Evolutionary conservation across 805 yeast genomes (phyloP).

Genomic region (Pichia pseudocactophila): DNA sequence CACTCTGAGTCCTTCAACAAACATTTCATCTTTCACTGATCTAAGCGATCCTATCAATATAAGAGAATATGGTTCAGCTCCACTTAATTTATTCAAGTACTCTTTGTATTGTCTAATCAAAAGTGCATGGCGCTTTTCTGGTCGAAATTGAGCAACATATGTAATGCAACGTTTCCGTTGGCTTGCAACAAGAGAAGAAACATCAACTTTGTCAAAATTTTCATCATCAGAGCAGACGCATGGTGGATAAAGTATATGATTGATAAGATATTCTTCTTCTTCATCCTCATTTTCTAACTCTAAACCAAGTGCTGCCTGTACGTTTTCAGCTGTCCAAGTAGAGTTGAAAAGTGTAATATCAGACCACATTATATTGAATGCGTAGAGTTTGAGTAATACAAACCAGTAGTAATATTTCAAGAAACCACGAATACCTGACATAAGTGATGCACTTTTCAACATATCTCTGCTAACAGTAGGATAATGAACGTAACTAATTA

Average conservation of each 20-base stretch:
- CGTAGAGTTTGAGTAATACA: constrained; percentile 52
- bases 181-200: constrained; percentile 11
- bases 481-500: constrained; percentile 86
- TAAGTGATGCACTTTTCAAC: constrained; percentile 27
- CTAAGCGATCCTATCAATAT: constrained; percentile 82
- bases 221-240: constrained; percentile 36
- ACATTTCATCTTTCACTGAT: constrained; percentile 50
- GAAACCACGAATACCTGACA: constrained; percentile 17
- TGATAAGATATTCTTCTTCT: constrained; percentile 13
- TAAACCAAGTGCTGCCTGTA: constrained; percentile 52
- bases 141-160: constrained; percentile 86
- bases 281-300: constrained; percentile 25
- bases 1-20: constrained; percentile 41
- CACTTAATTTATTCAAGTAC: constrained; percentile 30
- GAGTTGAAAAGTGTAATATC: constrained; percentile 70
- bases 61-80: constrained; percentile 39
- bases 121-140: constrained; percentile 83
- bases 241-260: constrained; percentile 72
- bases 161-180: constrained; percentile 36
- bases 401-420: constrained; percentile 65
- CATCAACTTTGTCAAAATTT: constrained; percentile 30
- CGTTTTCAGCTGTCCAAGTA: constrained; percentile 84
- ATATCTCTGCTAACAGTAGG: constrained; percentile 87
- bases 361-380: constrained; percentile 56
- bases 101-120: constrained; percentile 55